Conservation (phyloP, 805 yeast genomes). For the Ogataea ramenticola region DNA sequence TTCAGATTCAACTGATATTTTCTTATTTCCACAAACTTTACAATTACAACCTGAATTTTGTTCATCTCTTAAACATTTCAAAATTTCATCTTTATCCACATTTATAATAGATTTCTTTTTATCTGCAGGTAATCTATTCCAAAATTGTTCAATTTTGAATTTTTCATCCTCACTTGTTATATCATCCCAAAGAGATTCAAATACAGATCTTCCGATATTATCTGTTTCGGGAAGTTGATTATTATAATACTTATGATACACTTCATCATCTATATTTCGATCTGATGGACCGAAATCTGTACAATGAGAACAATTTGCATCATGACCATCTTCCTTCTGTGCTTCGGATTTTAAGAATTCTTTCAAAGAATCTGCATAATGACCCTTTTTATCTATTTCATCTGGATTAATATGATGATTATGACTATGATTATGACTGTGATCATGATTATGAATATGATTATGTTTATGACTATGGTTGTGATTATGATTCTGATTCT, state of each 20-base stretch:
- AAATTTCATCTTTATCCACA: slow-evolving; percentile 63
- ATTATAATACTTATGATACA: too few relatives aligned
- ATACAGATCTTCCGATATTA: slow-evolving; percentile 8
- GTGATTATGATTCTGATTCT: background rate
- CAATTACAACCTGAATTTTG: slow-evolving; percentile 61
- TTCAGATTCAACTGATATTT: slow-evolving; percentile 66
- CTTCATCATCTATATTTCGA: too few relatives aligned
- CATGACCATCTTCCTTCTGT: slow-evolving; percentile 5
- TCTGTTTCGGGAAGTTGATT: background rate
- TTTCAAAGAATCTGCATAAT: too few relatives aligned
- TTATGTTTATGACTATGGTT: slow-evolving; percentile 14
- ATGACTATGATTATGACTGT: slow-evolving; percentile 8
- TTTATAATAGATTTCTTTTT: slow-evolving; percentile 55
- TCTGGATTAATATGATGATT: slow-evolving; percentile 8
- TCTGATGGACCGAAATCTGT: slow-evolving; percentile 2
- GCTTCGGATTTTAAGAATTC: background rate
- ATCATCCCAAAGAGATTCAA: slow-evolving; percentile 23
- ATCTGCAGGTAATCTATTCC: slow-evolving; percentile 59
- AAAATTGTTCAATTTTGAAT: slow-evolving; percentile 44
- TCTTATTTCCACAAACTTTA: slow-evolving; percentile 69
- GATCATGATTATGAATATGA: slow-evolving; percentile 24
- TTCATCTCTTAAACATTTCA: slow-evolving; percentile 55
- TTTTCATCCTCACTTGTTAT: slow-evolving; percentile 41
- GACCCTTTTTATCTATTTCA: slow-evolving; percentile 3
- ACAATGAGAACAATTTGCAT: slow-evolving; percentile 10